Conservation (phyloP, 768 basidiomycete genomes). For the Leccinellum rugosiceps region DNA sequence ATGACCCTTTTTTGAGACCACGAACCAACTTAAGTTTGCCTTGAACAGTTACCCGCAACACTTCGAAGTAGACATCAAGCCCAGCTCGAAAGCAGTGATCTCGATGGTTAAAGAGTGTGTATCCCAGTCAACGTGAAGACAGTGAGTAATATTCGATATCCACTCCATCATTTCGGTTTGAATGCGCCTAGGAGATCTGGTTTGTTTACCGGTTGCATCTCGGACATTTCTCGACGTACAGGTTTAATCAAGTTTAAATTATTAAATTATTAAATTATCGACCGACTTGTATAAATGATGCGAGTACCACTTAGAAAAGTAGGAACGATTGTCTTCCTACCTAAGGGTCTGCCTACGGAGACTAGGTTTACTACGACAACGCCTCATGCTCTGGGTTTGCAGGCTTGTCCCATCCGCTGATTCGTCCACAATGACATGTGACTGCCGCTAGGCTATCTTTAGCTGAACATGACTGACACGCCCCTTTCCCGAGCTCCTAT, state of each 20-base stretch:
- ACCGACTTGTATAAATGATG: neutral
- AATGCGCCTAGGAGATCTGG: neutral
- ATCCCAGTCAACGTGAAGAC: neutral
- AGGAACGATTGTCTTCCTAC: too few relatives aligned
- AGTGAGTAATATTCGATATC: neutral
- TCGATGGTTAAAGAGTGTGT: conserved; percentile 5
- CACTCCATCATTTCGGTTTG: neutral
- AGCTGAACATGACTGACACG: too few relatives aligned
- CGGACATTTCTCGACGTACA: neutral
- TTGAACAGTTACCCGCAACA: conserved; percentile 5
- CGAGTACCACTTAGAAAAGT: too few relatives aligned
- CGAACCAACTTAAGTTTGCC: neutral
- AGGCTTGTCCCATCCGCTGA: too few relatives aligned
- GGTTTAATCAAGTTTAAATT: too few relatives aligned
- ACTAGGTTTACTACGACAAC: too few relatives aligned
- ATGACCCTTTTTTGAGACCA: neutral
- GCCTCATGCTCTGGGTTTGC: too few relatives aligned
- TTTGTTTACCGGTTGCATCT: neutral
- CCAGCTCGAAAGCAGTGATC: conserved; percentile 9
- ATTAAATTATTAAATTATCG: too few relatives aligned
- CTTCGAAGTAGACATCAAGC: conserved; percentile 12
- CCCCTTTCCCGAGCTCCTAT: too few relatives aligned
- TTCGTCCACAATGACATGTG: too few relatives aligned
- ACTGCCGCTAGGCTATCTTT: too few relatives aligned
- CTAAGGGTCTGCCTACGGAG: too few relatives aligned